phyloP scores from a whole-genome alignment of 768 basidiomycete species.

The Xerocomellus chrysenteron region DNA sequence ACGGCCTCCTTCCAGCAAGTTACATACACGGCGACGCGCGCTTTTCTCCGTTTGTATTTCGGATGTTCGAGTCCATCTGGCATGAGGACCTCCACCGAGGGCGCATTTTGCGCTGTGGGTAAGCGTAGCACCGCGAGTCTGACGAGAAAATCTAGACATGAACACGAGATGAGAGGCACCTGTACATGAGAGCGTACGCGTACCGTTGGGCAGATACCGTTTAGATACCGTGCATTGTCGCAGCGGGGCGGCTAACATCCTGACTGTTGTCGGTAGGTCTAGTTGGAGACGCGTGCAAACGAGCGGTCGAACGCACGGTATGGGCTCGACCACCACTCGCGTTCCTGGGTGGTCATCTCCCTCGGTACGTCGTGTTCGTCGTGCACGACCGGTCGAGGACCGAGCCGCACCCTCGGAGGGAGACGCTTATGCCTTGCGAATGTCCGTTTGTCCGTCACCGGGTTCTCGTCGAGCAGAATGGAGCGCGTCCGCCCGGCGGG shows the following conservation, averaged over 20 bases:
- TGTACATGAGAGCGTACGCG: conserved; percentile 7
- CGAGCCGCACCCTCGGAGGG: conserved; percentile 46
- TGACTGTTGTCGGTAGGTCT: conserved; percentile 42
- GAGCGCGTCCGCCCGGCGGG: conserved; percentile 48
- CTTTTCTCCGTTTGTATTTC: conserved; percentile 49
- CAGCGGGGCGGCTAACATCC: conserved; percentile 68
- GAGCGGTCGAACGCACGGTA: conserved; percentile 51
- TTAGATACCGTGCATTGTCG: conserved; percentile 53
- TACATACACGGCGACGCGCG: conserved; percentile 51
- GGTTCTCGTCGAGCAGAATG: conserved; percentile 62
- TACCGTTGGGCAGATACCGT: conserved; percentile 58
- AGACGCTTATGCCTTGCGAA: conserved; percentile 58
- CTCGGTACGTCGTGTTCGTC: conserved; percentile 41
- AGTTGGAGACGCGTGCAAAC: neutral
- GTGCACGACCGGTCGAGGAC: conserved; percentile 24
- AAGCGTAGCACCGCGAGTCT: conserved; percentile 54
- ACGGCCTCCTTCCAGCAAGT: conserved; percentile 58
- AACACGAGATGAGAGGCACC: neutral
- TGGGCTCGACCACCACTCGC: conserved; percentile 70
- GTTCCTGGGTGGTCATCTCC: conserved; percentile 62
- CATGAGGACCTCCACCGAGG: conserved; percentile 34
- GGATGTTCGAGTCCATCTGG: conserved; percentile 69
- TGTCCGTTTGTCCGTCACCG: conserved; percentile 47
- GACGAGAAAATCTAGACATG: conserved; percentile 58
- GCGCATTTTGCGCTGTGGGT: conserved; percentile 29